Percentiles rank a stretch among this genome's conserved stretches.
Evolutionary conservation across 805 yeast genomes (phyloP).

Genomic region (Candida chauliodis): DNA sequence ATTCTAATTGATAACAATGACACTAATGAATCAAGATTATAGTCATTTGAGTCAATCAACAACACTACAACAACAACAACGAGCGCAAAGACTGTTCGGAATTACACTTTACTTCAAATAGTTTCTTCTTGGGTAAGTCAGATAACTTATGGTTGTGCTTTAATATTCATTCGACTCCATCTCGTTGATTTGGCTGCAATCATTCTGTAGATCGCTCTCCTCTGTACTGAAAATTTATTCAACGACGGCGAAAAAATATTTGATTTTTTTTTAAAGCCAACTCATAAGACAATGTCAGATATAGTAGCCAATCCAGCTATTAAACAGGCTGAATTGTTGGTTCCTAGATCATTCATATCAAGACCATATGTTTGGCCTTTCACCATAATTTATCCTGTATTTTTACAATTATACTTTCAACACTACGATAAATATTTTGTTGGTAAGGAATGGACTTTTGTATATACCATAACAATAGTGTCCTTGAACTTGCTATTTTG

Average conservation of each 20-base stretch:
- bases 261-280: background rate
- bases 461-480: conserved; percentile 69
- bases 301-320: conserved; percentile 72
- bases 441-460: conserved; percentile 95
- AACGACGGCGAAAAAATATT: background rate
- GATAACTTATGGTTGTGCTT: no score
- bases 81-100: no score
- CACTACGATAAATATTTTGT: conserved; percentile 79
- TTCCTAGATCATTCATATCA: conserved; percentile 53
- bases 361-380: conserved; percentile 87
- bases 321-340: conserved; percentile 67
- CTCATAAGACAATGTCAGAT: conserved; percentile 24
- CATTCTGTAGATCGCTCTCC: no score
- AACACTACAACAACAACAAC: no score
- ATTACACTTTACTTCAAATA: no score
- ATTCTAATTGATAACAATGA: no score
- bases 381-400: conserved; percentile 70
- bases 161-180: no score
- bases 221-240: background rate
- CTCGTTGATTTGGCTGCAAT: no score
- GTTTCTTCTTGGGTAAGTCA: no score
- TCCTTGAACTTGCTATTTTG: conserved; percentile 73
- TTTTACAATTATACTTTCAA: conserved; percentile 57
- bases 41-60: no score
- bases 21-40: no score